Base-by-base conservation (phyloP, 495 filamentous ascomycete genomes). In the Xylaria curta region DNA sequence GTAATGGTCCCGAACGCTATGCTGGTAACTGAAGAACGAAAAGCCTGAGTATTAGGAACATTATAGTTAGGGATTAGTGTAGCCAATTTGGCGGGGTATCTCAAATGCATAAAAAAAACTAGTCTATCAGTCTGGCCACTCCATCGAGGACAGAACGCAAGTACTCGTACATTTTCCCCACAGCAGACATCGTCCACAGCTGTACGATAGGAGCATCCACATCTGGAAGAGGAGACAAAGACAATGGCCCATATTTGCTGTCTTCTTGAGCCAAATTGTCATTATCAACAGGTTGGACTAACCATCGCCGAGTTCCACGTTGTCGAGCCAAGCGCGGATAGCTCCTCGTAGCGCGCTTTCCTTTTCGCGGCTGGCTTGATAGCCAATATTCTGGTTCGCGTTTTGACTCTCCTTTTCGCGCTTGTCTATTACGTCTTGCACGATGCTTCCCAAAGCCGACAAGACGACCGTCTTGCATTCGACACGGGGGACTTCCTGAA, bases 391-490 rank as follows among this genome's bases (percentile, higher is more conserved):
- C 49, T 61, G 71, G 38, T 56, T 71, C 13, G 74, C 19, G 6
- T 19, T 47, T n/a, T 76, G 71, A 44, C 63, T 73, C 63, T 76
- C 80, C 69, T 73, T 74, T 54, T 79, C 75, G 10, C 74, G 72
- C 53, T 80, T 79, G 26, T 81, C 79, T 38, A 82, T 79, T 1
- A 85, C 82, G 21, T 85, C 84, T 40, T 80, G 81, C 17, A 85
- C 83, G n/a, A 85, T 77, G n/a, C 80, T 81, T 66, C 84, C 82
- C 42, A 86, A 68, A 13, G 85, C 83, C 19, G 83, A 83, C 17
- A 86, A 68, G 46, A 86, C 72, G 17, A 86, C 82, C 28, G 76
- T 82, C 75, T 85, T 85, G 76, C 85, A 86, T 69, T 84, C 80
- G 40, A 78, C 81, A 19, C 85, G 79, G 53, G 83, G 82, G 28